phyloP scores from a whole-genome alignment of 2,329 filamentous ascomycete genomes.

The Orbilia brochopaga region DNA sequence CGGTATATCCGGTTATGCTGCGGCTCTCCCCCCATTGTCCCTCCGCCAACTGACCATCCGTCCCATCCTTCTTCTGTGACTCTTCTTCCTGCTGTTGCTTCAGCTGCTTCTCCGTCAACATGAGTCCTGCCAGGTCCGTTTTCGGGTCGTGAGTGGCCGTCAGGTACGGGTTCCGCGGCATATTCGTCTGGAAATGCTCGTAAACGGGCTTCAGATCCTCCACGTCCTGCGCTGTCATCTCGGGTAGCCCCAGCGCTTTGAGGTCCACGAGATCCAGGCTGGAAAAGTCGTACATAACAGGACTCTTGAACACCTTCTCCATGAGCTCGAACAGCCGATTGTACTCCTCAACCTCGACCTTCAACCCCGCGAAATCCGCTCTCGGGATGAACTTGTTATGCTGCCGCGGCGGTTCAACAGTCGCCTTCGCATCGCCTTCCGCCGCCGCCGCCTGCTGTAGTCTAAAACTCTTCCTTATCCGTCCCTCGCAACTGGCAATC shows the following conservation, averaged over 20 bases:
- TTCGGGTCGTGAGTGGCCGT: constrained; percentile 41
- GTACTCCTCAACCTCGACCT: constrained; percentile 20
- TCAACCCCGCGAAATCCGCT: constrained; percentile 5
- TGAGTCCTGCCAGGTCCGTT: constrained; percentile 31
- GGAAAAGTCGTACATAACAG: constrained; percentile 28
- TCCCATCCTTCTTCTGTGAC: constrained; percentile 11
- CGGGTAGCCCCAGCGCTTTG: constrained; percentile 19
- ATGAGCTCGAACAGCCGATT: constrained; percentile 15
- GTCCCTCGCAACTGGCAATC: constrained; percentile 20
- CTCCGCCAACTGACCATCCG: constrained; percentile 8
- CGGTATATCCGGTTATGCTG: constrained; percentile 58
- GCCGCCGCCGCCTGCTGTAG: constrained; percentile 8
- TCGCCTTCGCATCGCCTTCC: not conserved
- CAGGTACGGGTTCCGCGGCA: constrained; percentile 38
- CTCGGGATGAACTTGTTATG: not conserved
- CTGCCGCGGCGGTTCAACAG: not conserved
- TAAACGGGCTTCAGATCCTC: constrained; percentile 26
- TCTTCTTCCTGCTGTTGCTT: not conserved
- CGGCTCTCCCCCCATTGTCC: constrained; percentile 27
- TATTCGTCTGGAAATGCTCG: constrained; percentile 30
- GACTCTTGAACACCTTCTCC: constrained; percentile 24
- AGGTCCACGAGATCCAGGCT: constrained; percentile 15
- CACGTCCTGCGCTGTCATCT: constrained; percentile 26
- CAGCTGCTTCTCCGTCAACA: not conserved
- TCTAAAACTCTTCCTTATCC: constrained; percentile 17